phyloP scores from a whole-genome alignment of 2,329 filamentous ascomycete genomes.

The Thielaviopsis euricoi region DNA sequence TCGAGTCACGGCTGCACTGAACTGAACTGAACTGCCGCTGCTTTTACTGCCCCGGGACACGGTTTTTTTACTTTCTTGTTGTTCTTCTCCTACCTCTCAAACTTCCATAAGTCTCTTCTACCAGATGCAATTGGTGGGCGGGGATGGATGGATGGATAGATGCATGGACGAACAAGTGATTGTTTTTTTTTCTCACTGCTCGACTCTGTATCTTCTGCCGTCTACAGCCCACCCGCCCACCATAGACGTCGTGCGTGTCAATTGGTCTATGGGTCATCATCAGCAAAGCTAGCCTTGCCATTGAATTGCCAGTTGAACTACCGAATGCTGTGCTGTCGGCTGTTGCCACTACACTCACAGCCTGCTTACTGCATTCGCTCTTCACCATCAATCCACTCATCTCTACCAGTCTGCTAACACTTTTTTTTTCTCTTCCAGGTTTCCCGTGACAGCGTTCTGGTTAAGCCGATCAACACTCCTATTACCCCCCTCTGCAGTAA shows the following conservation, averaged over 20 bases:
- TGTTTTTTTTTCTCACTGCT: too few species aligned
- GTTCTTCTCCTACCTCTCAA: too few species aligned
- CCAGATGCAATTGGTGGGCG: too few species aligned
- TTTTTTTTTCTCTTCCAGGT: constrained; percentile 36
- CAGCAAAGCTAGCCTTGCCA: not conserved
- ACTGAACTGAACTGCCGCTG: too few species aligned
- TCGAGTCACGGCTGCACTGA: too few species aligned
- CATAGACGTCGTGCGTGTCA: not conserved
- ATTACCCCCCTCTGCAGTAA: constrained; percentile 98
- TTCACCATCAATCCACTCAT: too few species aligned
- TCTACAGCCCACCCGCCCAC: not conserved
- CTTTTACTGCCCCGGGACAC: too few species aligned
- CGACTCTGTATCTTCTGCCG: not conserved
- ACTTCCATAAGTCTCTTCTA: too few species aligned
- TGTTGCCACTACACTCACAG: not conserved
- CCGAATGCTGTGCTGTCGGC: too few species aligned
- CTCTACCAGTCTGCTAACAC: not conserved
- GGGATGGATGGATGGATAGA: too few species aligned
- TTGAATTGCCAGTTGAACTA: not conserved
- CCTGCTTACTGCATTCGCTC: too few species aligned
- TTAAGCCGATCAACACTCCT: constrained; percentile 96
- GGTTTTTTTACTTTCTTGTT: not conserved
- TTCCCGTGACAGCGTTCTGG: constrained; percentile 86
- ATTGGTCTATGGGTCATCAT: not conserved
- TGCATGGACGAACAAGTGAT: too few species aligned